Evolutionary conservation across 768 basidiomycete genomes (phyloP).

Genomic region (Pluteus cervinus): DNA sequence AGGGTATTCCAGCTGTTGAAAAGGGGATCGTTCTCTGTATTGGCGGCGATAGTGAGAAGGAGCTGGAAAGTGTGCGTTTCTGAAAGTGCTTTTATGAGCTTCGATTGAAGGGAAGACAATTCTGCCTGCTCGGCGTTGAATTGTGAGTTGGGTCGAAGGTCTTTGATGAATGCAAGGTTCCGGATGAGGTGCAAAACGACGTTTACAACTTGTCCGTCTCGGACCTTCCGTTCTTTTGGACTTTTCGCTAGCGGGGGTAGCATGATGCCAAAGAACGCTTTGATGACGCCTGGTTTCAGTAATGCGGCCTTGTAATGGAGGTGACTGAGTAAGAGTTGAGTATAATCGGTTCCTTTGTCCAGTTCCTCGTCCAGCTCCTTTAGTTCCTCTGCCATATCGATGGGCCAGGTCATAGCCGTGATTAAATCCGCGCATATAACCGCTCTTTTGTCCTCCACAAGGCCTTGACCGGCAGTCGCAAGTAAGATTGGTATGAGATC

Average conservation of each 20-base stretch:
- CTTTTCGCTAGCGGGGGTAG: slow-evolving; percentile 74
- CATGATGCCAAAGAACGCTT: slow-evolving; percentile 68
- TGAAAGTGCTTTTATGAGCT: slow-evolving; percentile 63
- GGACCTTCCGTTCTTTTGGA: slow-evolving; percentile 61
- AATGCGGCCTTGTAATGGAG: slow-evolving; percentile 84
- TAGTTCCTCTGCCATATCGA: slow-evolving; percentile 90
- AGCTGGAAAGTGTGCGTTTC: slow-evolving; percentile 72
- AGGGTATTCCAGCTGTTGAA: slow-evolving; percentile 86
- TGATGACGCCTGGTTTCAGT: slow-evolving; percentile 60
- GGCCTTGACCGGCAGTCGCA: slow-evolving; percentile 70
- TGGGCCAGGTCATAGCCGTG: slow-evolving; percentile 98
- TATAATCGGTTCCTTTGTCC: slow-evolving; percentile 84
- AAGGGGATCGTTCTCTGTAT: slow-evolving; percentile 67
- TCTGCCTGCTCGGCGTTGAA: slow-evolving; percentile 77
- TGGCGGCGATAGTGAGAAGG: slow-evolving; percentile 80
- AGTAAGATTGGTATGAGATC: slow-evolving; percentile 86
- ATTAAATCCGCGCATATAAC: slow-evolving; percentile 84
- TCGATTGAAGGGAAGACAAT: slow-evolving; percentile 71
- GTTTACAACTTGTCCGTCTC: slow-evolving; percentile 83
- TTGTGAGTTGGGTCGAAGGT: slow-evolving; percentile 66
- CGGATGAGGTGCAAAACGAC: slow-evolving; percentile 85
- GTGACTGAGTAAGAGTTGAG: slow-evolving; percentile 75
- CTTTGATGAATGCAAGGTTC: slow-evolving; percentile 93
- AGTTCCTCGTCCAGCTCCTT: slow-evolving; percentile 84
- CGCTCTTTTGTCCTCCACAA: slow-evolving; percentile 77